phyloP scores from a whole-genome alignment of 2,329 filamentous ascomycete genomes.

The Pezicula neosporulosa region DNA sequence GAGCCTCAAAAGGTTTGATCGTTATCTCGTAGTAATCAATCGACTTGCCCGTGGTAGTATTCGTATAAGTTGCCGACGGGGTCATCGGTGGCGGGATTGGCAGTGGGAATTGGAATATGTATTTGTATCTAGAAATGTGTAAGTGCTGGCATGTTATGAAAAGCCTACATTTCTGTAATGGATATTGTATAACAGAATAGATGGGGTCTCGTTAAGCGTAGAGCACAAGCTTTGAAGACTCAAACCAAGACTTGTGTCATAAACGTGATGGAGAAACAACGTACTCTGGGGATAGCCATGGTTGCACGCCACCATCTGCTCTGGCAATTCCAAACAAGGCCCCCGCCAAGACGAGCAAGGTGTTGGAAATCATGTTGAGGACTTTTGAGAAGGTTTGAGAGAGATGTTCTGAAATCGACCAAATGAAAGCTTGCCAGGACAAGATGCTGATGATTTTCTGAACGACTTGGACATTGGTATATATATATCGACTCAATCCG shows the following conservation, averaged over 20 bases:
- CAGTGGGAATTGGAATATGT: constrained; percentile 16
- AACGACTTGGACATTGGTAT: no score
- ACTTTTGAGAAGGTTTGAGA: background rate
- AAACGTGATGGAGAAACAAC: background rate
- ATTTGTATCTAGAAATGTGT: constrained; percentile 12
- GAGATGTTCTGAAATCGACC: no score
- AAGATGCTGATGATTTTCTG: no score
- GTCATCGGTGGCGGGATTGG: constrained; percentile 13
- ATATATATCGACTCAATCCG: no score
- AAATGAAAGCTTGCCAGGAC: no score
- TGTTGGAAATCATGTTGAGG: background rate
- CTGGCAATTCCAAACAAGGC: background rate
- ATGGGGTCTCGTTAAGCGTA: no score
- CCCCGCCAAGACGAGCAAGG: background rate
- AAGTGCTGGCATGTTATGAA: background rate
- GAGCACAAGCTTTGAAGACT: no score
- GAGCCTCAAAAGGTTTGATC: constrained; percentile 35
- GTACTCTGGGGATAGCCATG: background rate
- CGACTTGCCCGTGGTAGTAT: constrained; percentile 10
- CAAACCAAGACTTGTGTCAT: no score
- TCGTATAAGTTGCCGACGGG: constrained; percentile 11
- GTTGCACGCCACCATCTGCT: background rate
- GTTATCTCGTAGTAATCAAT: constrained; percentile 45
- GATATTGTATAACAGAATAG: no score
- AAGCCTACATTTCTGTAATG: no score